Evolutionary conservation across 2,329 filamentous ascomycete species (phyloP).

Genomic region (Epichloe hybrida): DNA sequence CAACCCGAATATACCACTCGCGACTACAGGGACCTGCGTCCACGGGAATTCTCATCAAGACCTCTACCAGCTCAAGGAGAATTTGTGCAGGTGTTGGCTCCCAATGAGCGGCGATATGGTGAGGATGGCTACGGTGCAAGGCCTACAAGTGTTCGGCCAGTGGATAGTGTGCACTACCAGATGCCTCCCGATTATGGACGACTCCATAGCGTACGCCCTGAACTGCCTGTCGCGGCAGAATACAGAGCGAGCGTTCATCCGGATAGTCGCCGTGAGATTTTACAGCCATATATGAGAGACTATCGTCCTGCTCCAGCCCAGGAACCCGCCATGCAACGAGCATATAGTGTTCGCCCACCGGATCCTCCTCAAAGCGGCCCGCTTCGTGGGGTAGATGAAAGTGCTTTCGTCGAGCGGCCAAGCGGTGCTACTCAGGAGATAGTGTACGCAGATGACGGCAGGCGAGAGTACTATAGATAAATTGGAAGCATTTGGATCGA

Average conservation of each 20-base stretch:
- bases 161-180: conserved; percentile 29
- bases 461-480: conserved; percentile 24
- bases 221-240: conserved; percentile 14
- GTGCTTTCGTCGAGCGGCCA: conserved; percentile 32
- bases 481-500: neutral
- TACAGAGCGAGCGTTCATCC: conserved; percentile 16
- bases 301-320: conserved; percentile 14
- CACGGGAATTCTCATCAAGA: conserved; percentile 43
- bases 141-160: conserved; percentile 44
- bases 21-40: conserved; percentile 38
- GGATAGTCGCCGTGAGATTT: conserved; percentile 16
- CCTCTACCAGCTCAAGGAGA: conserved; percentile 30
- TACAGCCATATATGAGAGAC: conserved; percentile 20
- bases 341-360: conserved; percentile 28
- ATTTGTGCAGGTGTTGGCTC: conserved; percentile 33
- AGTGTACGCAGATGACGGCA: conserved; percentile 29
- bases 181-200: conserved; percentile 28
- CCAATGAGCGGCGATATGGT: conserved; percentile 25
- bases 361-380: conserved; percentile 20
- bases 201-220: conserved; percentile 29
- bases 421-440: conserved; percentile 28
- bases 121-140: conserved; percentile 39
- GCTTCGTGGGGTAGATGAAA: conserved; percentile 21
- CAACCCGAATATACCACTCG: conserved; percentile 45
- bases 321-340: conserved; percentile 11